Evolutionary conservation across 2,329 filamentous ascomycete genomes (phyloP).

Genomic region (Colletotrichum siamense): DNA sequence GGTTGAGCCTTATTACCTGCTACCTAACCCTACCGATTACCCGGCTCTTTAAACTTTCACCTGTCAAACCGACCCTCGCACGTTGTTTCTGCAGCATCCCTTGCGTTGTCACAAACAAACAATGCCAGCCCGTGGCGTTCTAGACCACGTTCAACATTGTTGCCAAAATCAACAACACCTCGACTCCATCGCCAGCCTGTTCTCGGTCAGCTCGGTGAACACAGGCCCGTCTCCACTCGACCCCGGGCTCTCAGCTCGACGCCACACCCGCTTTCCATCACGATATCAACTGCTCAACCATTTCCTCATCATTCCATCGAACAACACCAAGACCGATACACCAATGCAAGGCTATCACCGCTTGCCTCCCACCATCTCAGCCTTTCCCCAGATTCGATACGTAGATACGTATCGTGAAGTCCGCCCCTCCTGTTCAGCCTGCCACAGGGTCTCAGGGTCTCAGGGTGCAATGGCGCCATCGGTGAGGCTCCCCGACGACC

Average conservation of each 20-base stretch:
- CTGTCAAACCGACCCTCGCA: not conserved
- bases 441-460: slow-evolving; percentile 8
- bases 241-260: not conserved
- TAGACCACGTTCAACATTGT: not conserved
- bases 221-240: not conserved
- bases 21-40: not conserved
- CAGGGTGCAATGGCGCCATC: slow-evolving; percentile 20
- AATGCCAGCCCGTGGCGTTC: not conserved
- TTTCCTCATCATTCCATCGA: not conserved
- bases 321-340: not conserved
- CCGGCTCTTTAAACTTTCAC: not conserved
- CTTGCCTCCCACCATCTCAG: slow-evolving; percentile 1
- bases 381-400: slow-evolving; percentile 22
- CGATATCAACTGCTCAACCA: not conserved
- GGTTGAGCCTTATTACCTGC: not conserved
- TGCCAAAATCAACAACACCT: not conserved
- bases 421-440: slow-evolving; percentile 17
- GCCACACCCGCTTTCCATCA: not conserved
- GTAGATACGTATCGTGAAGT: slow-evolving; percentile 16
- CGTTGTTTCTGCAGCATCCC: not conserved
- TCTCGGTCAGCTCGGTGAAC: slow-evolving; percentile 13
- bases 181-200: not conserved
- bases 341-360: slow-evolving; percentile 11
- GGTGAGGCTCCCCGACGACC: slow-evolving; percentile 10
- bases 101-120: not conserved